Evolutionary conservation across 2,329 filamentous ascomycete species (phyloP).

Genomic region (Hymenotorrendiella dingleyae): DNA sequence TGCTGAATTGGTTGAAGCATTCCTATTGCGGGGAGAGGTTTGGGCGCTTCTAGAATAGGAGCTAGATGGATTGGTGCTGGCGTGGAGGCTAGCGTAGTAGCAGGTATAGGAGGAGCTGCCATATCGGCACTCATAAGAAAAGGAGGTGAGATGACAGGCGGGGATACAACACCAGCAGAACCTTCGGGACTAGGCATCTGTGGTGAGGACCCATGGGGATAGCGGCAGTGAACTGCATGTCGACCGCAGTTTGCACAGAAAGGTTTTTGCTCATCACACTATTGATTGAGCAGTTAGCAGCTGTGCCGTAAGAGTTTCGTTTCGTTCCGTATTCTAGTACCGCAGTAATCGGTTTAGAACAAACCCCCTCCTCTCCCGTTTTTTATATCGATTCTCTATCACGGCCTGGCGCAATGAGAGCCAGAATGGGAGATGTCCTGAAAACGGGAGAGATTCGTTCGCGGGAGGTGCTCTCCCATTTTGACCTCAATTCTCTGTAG

Average conservation of each 20-base stretch:
- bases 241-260: conserved; percentile 31
- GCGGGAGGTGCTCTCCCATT: no score
- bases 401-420: no score
- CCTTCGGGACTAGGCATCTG: conserved; percentile 1
- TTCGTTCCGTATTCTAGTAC: no score
- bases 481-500: no score
- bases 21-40: neutral
- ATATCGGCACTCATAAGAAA: neutral
- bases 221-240: conserved; percentile 5
- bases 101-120: neutral
- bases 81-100: neutral
- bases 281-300: neutral
- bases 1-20: neutral
- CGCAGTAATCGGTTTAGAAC: no score
- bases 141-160: neutral
- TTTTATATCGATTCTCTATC: no score
- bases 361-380: no score
- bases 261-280: conserved; percentile 35
- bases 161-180: neutral
- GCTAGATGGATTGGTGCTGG: neutral
- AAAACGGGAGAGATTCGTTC: no score
- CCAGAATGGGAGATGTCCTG: no score
- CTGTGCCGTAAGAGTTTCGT: neutral
- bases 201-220: neutral
- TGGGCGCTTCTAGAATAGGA: neutral